A percentile compares a stretch with the other conserved stretches of the same genome.
Evolutionary conservation across 495 filamentous ascomycete species (phyloP).

Genomic region (Cercophora newfieldiana): DNA sequence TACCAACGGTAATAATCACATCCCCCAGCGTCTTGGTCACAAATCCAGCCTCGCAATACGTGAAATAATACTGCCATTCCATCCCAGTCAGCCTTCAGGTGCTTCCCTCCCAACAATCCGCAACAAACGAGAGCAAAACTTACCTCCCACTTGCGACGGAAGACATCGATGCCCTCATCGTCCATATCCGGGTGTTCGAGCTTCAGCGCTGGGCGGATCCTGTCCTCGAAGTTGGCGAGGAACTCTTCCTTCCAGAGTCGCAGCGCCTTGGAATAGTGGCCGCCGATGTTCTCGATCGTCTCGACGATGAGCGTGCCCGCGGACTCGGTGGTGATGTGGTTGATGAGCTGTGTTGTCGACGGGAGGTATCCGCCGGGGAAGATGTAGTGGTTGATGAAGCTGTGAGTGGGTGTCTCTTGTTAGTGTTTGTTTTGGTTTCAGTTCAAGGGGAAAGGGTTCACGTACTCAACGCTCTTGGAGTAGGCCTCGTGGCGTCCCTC

Average conservation of each 20-base stretch:
- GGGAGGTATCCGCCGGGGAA: slow-evolving; percentile 74
- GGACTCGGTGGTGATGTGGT: slow-evolving; percentile 58
- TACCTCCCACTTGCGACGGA: slow-evolving; percentile 68
- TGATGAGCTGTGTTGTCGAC: slow-evolving; percentile 61
- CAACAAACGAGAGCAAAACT: slow-evolving; percentile 16
- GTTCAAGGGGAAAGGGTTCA: background rate
- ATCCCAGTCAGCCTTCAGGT: slow-evolving; percentile 15
- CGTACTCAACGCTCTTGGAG: slow-evolving; percentile 47
- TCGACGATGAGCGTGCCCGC: slow-evolving; percentile 61
- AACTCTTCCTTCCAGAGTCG: slow-evolving; percentile 68
- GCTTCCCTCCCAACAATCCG: background rate
- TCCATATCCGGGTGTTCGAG: slow-evolving; percentile 55
- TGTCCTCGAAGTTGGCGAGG: slow-evolving; percentile 55
- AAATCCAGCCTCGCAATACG: slow-evolving; percentile 73
- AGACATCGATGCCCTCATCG: slow-evolving; percentile 60
- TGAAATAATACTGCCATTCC: slow-evolving; percentile 62
- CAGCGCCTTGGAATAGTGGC: slow-evolving; percentile 68
- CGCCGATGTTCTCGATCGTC: slow-evolving; percentile 65
- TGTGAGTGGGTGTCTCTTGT: slow-evolving; percentile 19
- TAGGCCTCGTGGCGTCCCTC: slow-evolving; percentile 54
- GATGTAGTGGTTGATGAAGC: slow-evolving; percentile 72
- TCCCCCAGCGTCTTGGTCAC: slow-evolving; percentile 68
- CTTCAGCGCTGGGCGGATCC: slow-evolving; percentile 56
- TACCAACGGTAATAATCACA: slow-evolving; percentile 64
- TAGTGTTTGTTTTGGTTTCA: slow-evolving; percentile 15